These are phyloP conservation scores for Talaromyces proteolyticus DNA, from an alignment of 495 filamentous ascomycete species.

Conservation along the genomic window DNA sequence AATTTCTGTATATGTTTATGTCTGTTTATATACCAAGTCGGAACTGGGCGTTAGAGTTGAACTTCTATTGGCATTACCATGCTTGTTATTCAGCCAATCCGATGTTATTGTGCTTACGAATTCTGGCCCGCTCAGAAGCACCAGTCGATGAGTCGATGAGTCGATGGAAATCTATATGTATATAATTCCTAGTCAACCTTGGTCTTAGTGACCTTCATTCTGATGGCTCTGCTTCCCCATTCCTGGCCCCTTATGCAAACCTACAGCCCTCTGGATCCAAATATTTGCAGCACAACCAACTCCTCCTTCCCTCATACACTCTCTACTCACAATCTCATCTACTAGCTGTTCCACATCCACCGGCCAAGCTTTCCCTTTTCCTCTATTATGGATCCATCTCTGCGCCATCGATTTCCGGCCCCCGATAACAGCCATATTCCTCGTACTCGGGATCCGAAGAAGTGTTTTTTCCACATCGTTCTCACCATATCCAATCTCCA, in stretches of 20 bases:
- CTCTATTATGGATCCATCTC: too few relatives aligned
- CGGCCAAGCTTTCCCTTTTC: too few relatives aligned
- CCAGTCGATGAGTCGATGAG: too few relatives aligned
- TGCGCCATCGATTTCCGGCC: conserved; percentile 21
- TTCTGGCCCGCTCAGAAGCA: too few relatives aligned
- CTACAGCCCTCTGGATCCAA: conserved; percentile 41
- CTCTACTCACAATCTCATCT: conserved; percentile 27
- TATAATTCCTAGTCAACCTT: not conserved
- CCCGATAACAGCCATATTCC: conserved; percentile 78
- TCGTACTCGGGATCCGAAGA: conserved; percentile 81
- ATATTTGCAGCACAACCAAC: conserved; percentile 25
- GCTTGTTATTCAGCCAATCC: not conserved
- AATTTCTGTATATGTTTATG: conserved; percentile 6
- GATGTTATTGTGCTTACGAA: not conserved
- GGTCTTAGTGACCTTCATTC: too few relatives aligned
- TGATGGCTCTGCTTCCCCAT: too few relatives aligned
- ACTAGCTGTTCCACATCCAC: conserved; percentile 6
- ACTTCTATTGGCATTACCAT: not conserved
- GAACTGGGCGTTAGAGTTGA: too few relatives aligned
- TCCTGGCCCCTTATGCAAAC: conserved; percentile 21
- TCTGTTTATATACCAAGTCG: not conserved
- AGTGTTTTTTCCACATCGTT: conserved; percentile 72
- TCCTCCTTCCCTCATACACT: conserved; percentile 34
- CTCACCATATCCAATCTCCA: conserved; percentile 64
- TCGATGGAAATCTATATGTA: conserved; percentile 2